Conservation (phyloP, 164 flowering plant species). For the Pachysandra terminalis region DNA sequence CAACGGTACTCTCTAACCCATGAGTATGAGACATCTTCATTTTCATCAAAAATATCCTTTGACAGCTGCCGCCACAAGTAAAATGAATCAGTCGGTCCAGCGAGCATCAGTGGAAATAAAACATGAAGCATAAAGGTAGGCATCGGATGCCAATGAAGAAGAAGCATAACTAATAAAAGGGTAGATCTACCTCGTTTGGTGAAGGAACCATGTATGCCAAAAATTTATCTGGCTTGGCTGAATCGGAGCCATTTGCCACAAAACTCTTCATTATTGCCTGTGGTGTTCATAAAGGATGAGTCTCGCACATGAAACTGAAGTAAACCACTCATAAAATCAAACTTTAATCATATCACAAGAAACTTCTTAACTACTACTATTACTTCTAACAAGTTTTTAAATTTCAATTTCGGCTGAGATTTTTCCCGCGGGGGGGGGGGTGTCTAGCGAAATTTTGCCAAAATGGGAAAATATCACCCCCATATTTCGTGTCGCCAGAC, state of each 20-base stretch:
- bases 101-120: neutral
- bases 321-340: neutral
- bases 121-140: neutral
- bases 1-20: conserved; percentile 95
- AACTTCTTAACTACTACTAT: too few relatives aligned
- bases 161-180: neutral
- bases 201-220: conserved; percentile 93
- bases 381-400: too few relatives aligned
- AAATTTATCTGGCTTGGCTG: conserved; percentile 74
- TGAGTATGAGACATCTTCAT: conserved; percentile 68
- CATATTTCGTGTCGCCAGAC: too few relatives aligned
- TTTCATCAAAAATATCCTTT: conserved; percentile 79
- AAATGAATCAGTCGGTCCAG: conserved; percentile 2
- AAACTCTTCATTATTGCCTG: conserved; percentile 97
- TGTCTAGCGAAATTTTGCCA: too few relatives aligned
- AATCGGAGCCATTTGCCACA: conserved; percentile 53
- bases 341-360: too few relatives aligned
- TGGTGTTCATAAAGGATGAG: conserved; percentile 4
- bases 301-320: neutral
- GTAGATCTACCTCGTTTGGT: conserved; percentile 58
- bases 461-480: too few relatives aligned
- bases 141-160: conserved; percentile 5
- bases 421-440: too few relatives aligned
- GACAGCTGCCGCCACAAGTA: conserved; percentile 49
- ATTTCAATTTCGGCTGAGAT: too few relatives aligned